Base-by-base conservation (phyloP, 2,329 filamentous ascomycete species). In the Zalaria obscura region DNA sequence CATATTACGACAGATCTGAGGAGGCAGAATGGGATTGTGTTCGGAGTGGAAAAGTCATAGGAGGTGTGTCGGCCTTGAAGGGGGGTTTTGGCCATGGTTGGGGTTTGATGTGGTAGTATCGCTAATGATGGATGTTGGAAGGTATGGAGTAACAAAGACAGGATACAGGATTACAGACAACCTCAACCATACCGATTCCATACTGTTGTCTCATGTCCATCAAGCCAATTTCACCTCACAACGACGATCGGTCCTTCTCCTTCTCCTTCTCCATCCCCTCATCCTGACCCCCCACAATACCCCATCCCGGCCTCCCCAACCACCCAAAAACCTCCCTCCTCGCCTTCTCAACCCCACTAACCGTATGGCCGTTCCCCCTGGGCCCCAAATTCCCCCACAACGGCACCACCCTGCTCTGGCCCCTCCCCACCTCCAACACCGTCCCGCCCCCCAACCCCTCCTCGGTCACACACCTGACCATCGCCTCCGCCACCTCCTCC, bases 401-500 rank as follows among this genome's bases (percentile, higher is more conserved):
- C 44, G 60, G 58, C 1, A 78, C 73, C 35, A 58, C 54, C 36
- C 75, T 63, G 38, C 71, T 70, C 33, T 64, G 64, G 6, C 52
- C 55, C 49, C 70, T 69, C 3, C 69, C 67, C 1, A 78, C 70
- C 54, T 79, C 75, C 35, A 78, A 50, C 10, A 77, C 63, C 10
- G 64, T 69, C 0, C 72, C 71, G 3, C 68, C 72, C 2, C 53
- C 54, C 35, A 75, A 56, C 27, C 63, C 59, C 4, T 66, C 57
- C 36, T 72, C 68, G 46, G 73, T 68, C 32, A 75, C 57, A 43
- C 73, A 67, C 33, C 65, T 62, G 42, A 76, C 46, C 74, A 79
- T 78, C 2, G 69, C 70, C 35, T 68, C 62, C 0, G 73, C 74
- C 0, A 78, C 74, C 49, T 78, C 72, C 48, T 78, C 73, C 0